Conservation (phyloP, 2,329 filamentous ascomycete genomes). For the Chaetothyriales sp. region DNA sequence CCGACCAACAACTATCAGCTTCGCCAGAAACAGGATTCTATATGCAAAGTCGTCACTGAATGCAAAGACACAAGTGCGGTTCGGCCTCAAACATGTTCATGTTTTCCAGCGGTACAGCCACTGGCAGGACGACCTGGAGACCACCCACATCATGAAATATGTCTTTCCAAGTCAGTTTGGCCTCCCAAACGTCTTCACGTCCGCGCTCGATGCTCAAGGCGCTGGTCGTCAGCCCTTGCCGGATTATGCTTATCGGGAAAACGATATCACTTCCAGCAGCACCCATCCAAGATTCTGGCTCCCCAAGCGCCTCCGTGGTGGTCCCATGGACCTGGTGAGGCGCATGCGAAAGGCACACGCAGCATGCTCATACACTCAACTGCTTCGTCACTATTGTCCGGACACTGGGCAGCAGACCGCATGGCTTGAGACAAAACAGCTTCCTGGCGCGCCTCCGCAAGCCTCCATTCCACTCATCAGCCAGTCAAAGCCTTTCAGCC, state of each 20-base stretch:
- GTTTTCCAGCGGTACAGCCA: slow-evolving; percentile 57
- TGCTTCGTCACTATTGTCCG: slow-evolving; percentile 72
- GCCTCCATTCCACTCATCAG: slow-evolving; percentile 1
- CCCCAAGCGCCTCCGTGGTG: slow-evolving; percentile 46
- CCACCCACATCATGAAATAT: slow-evolving; percentile 68
- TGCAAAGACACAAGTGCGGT: slow-evolving; percentile 48
- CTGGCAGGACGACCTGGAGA: slow-evolving; percentile 36
- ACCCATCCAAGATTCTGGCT: slow-evolving; percentile 16
- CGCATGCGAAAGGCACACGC: slow-evolving; percentile 56
- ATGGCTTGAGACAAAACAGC: neutral
- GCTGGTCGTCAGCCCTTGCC: slow-evolving; percentile 61
- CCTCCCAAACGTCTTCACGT: slow-evolving; percentile 84
- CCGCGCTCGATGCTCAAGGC: slow-evolving; percentile 40
- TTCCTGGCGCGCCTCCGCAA: neutral
- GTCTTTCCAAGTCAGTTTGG: slow-evolving; percentile 85
- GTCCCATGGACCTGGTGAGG: slow-evolving; percentile 42
- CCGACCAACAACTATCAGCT: slow-evolving; percentile 19
- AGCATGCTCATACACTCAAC: slow-evolving; percentile 62
- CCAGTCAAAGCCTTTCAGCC: slow-evolving; percentile 4
- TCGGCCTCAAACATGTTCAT: slow-evolving; percentile 70
- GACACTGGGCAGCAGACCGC: slow-evolving; percentile 2
- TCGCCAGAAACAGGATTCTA: slow-evolving; percentile 72
- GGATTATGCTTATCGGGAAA: slow-evolving; percentile 73
- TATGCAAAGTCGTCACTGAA: slow-evolving; percentile 65
- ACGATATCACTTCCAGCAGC: slow-evolving; percentile 45